These are phyloP conservation scores for Ceratobasidium sp. DNA, from an alignment of 1,284 basidiomycete species.

Conservation along the genomic window DNA sequence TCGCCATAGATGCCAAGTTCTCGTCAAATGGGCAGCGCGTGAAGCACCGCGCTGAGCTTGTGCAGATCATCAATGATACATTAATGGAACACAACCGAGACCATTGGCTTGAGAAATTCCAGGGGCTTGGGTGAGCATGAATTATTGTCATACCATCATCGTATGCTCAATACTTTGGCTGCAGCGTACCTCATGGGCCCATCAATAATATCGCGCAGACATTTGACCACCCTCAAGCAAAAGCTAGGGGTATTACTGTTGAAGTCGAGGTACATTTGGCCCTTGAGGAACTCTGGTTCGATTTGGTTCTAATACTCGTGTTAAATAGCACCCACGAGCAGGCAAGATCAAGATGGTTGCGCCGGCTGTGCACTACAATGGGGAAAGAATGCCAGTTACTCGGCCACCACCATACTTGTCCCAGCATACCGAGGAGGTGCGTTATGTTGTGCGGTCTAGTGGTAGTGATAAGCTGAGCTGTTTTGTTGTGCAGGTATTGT, in stretches of 20 bases:
- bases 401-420: constrained; percentile 86
- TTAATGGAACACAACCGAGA: constrained; percentile 69
- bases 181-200: constrained; percentile 87
- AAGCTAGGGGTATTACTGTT: constrained; percentile 68
- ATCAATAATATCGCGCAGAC: constrained; percentile 94
- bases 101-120: constrained; percentile 79
- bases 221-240: constrained; percentile 89
- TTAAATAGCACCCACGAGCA: constrained; percentile 81
- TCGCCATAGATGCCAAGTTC: constrained; percentile 71
- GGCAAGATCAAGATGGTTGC: constrained; percentile 88
- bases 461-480: not conserved
- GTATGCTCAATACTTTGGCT: not conserved
- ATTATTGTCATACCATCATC: not conserved
- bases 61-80: constrained; percentile 74
- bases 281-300: constrained; percentile 32
- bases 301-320: too few species aligned
- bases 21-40: constrained; percentile 81
- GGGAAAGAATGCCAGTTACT: constrained; percentile 76
- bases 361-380: constrained; percentile 89
- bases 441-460: constrained; percentile 37
- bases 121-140: constrained; percentile 71
- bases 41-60: constrained; percentile 74
- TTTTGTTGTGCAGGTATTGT: constrained; percentile 62
- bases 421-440: constrained; percentile 81
- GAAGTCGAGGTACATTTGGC: constrained; percentile 67